These are phyloP conservation scores for Rhodocollybia butyracea DNA, from an alignment of 768 basidiomycete genomes.

Conservation along the genomic window DNA sequence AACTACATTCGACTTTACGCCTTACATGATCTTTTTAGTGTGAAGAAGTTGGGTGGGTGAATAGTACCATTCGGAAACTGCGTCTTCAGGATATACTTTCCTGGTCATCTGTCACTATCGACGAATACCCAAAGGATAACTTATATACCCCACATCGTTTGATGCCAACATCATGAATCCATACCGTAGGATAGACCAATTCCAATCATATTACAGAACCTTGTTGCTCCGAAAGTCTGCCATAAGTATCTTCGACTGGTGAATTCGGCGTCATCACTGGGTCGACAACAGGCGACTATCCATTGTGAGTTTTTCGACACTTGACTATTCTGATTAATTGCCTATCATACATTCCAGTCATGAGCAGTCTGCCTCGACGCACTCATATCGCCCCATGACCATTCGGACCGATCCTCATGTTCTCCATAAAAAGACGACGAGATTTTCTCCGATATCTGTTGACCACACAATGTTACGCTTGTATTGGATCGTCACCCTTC, in stretches of 20 bases:
- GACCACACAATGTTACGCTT: no score
- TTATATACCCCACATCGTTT: background rate
- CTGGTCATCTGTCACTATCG: slow-evolving; percentile 1
- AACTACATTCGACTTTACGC: background rate
- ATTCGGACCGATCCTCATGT: background rate
- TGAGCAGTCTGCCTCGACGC: no score
- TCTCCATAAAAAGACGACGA: background rate
- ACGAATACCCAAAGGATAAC: background rate
- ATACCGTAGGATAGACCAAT: no score
- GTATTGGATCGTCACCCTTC: no score
- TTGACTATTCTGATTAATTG: no score
- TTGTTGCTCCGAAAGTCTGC: no score
- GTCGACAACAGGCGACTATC: no score
- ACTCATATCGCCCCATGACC: background rate
- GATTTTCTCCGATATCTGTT: background rate
- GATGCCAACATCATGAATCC: background rate
- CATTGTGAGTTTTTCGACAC: no score
- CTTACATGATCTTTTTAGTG: background rate
- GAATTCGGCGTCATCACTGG: no score
- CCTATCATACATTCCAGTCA: no score
- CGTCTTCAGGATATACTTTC: slow-evolving; percentile 2
- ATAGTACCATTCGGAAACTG: background rate
- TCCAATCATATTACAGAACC: no score
- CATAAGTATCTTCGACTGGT: no score
- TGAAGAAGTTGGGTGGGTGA: background rate